Evolutionary conservation across 768 basidiomycete species (phyloP).

Genomic region (Mycena belliarum): DNA sequence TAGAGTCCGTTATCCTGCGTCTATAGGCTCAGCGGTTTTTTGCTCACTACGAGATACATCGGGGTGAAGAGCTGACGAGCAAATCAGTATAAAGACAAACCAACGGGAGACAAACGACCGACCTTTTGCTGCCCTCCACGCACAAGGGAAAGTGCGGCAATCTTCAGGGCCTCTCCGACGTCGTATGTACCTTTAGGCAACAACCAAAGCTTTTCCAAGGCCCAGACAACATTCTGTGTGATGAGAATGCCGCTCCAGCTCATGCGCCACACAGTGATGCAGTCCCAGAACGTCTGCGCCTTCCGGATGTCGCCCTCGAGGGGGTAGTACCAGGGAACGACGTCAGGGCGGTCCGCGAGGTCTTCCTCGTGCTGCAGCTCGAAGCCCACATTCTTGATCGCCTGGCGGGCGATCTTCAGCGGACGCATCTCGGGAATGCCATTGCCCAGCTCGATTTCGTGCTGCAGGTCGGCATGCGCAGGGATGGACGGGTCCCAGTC

Average conservation of each 20-base stretch:
- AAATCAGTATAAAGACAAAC: constrained; percentile 39
- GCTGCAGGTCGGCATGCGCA: constrained; percentile 86
- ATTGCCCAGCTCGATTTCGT: constrained; percentile 91
- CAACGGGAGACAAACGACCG: constrained; percentile 45
- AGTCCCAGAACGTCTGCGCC: constrained; percentile 93
- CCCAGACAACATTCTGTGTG: constrained; percentile 76
- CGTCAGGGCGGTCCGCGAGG: constrained; percentile 80
- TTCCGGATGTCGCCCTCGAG: constrained; percentile 91
- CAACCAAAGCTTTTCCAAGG: constrained; percentile 75
- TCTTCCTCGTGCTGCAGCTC: constrained; percentile 90
- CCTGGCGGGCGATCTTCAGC: constrained; percentile 66
- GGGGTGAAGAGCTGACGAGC: constrained; percentile 57
- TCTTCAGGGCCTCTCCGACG: constrained; percentile 84
- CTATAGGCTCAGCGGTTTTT: neutral
- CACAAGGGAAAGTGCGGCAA: constrained; percentile 56
- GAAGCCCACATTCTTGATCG: constrained; percentile 84
- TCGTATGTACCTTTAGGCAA: constrained; percentile 92
- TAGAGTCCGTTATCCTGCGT: too few species aligned
- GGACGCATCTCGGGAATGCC: constrained; percentile 98
- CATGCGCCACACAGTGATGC: constrained; percentile 85
- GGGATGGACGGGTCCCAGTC: constrained; percentile 85
- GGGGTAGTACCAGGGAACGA: constrained; percentile 93
- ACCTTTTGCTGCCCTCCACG: constrained; percentile 87
- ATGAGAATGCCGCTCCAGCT: constrained; percentile 84
- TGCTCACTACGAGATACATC: constrained; percentile 52